Base-by-base conservation (phyloP, 2,329 filamentous ascomycete genomes). In the Metarhizium humberi region DNA sequence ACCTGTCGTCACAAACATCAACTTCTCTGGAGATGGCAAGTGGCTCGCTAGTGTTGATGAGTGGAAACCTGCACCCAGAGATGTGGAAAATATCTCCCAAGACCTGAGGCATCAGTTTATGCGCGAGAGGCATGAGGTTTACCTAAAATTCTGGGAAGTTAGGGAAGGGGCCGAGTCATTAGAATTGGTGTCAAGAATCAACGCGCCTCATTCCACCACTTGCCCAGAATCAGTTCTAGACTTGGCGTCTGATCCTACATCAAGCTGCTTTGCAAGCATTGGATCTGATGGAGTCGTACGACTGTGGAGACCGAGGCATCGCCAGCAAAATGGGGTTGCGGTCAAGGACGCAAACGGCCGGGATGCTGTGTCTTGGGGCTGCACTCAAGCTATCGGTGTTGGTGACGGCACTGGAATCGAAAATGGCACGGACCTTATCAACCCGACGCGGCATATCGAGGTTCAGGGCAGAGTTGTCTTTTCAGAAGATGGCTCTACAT, bases 11-110 rank as follows among this genome's bases (percentile, higher is more conserved):
- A 86, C 82, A 6, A 81, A 87, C 55, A 75, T 97, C 52, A 81
- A 85, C 47, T 83, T 94, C 61, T 92, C 88, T 47, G 75, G 80
- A 51, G 87, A 97, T 65, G 92, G 92, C 18, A 79, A 84, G 60
- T 97, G 92, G 92, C 79, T 99, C 56, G 92, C 88, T 4, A 96
- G 90, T 1, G 81, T 95, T 1, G 94, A 99, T 67, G 88, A 92
- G 64, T 99, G 94, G 94, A 79, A 80, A 52, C 91, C 91, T 1
- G 83, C 88, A 10, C 72, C 75, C 13, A 75, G 80, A 57, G 91
- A 96, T 65, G 71, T 88, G 14, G 78, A 81, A 43, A 78, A 66
- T 48, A 62, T 71, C 1, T 63, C 61, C 34, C 57, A 62, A 32
- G 71, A 73, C 20, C 62, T 63, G 57, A 69, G 65, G 58, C 74